Evolutionary conservation across 2,329 filamentous ascomycete species (phyloP), one percentile per base, ranked within the genome.

Genomic region (Phialophora verrucosa): DNA sequence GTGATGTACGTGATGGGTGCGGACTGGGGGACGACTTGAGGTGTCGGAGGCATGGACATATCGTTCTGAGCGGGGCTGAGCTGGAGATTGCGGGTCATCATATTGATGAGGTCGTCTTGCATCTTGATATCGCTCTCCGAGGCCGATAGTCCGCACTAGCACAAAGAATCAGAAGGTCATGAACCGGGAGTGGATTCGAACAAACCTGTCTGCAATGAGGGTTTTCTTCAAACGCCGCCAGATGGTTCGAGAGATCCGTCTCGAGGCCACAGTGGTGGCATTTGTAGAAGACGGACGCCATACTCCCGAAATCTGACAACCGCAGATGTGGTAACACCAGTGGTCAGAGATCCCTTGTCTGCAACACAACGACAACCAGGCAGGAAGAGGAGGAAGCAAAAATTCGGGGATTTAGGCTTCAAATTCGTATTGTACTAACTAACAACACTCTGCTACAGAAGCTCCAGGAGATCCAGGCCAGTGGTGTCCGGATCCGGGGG

Each of bases 31-130:
- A 64, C 64, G 59, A 68, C 69, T 63, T 73, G 76, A 31, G 72
- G 65, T 63, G 74, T 71, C 49, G 73, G 59, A 66, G 73, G 71
- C 69, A 69, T 66, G 31, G 74, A 69, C 64, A 68, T 64, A 79
- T 78, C 53, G 74, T 77, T 73, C 58, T 76, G 74, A 11, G 74
- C 25, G 20, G 68, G 64, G 59, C 77, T 77, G 71, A 95, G 84
- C 62, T 84, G 90, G 79, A 96, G 85, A 76, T 91, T 91, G 72
- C 87, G 88, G 59, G 90, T 85, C 78, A 97, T 93, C 74, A 96
- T 88, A 66, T 86, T 82, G n/a, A 90, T 86, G 42, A 97, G 89
- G 72, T 96, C 93, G 70, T 96, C 91, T 76, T 93, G 88, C 73
- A 88, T 85, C 78, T 90, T 87, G 81, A 86, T 85, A 69, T 80